Percentiles rank a stretch among this genome's conserved stretches.
These are phyloP conservation scores for Thalassiosira mediterranea DNA, from an alignment of 352 stramenopile genomes.

Conservation along the genomic window DNA sequence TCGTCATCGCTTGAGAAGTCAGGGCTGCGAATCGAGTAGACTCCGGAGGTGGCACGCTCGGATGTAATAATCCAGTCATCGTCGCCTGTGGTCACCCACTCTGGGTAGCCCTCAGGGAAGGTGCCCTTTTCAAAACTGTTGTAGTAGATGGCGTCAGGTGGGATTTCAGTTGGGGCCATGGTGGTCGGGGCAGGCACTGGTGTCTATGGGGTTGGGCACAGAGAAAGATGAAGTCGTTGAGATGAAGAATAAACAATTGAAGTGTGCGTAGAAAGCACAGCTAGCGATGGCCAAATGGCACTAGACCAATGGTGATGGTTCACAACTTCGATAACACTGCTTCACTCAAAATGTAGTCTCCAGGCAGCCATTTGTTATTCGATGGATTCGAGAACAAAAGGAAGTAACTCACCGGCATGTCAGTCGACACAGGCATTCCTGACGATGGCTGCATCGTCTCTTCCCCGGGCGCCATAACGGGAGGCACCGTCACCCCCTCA, in stretches of 20 bases:
- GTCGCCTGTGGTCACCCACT: slow-evolving; percentile 15
- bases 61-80: slow-evolving; percentile 11
- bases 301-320: too few species aligned
- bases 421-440: not conserved
- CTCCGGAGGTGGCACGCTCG: slow-evolving; percentile 13
- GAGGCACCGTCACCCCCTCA: not conserved
- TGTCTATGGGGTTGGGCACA: too few species aligned
- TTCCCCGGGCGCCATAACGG: not conserved
- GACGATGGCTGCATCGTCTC: not conserved
- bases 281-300: too few species aligned
- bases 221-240: too few species aligned
- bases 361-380: too few species aligned
- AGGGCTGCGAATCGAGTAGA: slow-evolving; percentile 25
- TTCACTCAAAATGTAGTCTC: too few species aligned
- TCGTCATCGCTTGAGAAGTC: slow-evolving; percentile 1
- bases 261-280: too few species aligned
- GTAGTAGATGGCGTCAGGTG: slow-evolving; percentile 27
- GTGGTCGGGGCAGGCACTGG: not conserved
- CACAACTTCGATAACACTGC: too few species aligned
- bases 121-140: slow-evolving; percentile 39
- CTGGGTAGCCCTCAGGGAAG: slow-evolving; percentile 21
- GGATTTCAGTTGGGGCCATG: slow-evolving; percentile 17
- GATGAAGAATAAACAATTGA: too few species aligned
- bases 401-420: not conserved
- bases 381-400: not conserved